phyloP scores from a whole-genome alignment of 768 basidiomycete species.

The Chiua virens region DNA sequence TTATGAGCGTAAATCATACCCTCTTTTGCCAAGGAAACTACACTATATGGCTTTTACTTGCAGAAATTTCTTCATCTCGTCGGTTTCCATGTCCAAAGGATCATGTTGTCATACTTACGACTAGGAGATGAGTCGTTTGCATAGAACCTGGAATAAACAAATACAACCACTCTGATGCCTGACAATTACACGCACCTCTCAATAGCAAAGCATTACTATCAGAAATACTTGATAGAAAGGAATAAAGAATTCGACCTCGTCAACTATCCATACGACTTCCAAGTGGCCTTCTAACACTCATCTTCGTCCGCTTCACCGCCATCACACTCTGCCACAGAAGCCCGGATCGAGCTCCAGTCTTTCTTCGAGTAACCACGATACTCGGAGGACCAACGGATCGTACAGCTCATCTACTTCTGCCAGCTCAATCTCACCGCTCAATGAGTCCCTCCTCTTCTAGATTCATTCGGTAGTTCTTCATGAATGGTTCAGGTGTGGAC shows the following conservation, averaged over 20 bases:
- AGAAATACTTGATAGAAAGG: too few species aligned
- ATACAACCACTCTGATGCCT: too few species aligned
- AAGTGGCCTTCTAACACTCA: conserved; percentile 6
- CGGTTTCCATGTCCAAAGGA: too few species aligned
- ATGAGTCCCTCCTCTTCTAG: conserved; percentile 21
- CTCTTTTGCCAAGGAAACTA: too few species aligned
- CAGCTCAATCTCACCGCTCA: conserved; percentile 19
- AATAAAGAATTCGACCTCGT: too few species aligned
- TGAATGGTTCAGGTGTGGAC: conserved; percentile 3
- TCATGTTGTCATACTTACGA: too few species aligned
- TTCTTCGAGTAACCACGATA: conserved; percentile 20
- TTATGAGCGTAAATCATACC: too few species aligned
- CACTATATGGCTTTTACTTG: too few species aligned
- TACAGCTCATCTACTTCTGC: conserved; percentile 22
- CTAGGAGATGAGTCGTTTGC: too few species aligned
- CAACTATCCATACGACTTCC: conserved; percentile 23
- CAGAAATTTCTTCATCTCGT: too few species aligned
- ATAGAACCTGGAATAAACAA: too few species aligned
- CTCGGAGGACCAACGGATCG: conserved; percentile 25
- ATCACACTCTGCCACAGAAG: conserved; percentile 20
- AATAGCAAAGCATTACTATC: too few species aligned
- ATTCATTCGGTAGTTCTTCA: conserved; percentile 14
- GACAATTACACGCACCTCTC: conserved; percentile 45
- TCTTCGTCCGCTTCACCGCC: conserved; percentile 6
- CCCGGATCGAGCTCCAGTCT: conserved; percentile 26